These are phyloP conservation scores for Isatis lusitanica DNA, from an alignment of 441 rosid genomes.

Conservation along the genomic window DNA sequence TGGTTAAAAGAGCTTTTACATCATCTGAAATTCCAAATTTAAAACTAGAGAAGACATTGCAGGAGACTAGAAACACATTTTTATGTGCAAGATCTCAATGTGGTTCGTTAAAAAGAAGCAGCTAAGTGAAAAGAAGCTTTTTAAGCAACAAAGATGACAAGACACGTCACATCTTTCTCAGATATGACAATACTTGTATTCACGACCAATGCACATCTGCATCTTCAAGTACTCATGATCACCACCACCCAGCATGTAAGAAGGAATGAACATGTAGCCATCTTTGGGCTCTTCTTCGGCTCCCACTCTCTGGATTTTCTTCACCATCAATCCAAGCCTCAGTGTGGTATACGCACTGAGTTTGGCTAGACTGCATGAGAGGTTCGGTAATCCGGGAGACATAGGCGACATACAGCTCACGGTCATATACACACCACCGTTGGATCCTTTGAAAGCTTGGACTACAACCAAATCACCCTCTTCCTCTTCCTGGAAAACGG, in stretches of 20 bases:
- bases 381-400: neutral
- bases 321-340: neutral
- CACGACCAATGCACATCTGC: constrained; percentile 10
- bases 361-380: constrained; percentile 17
- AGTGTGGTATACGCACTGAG: neutral
- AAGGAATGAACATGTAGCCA: neutral
- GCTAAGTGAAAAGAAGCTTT: too few species aligned
- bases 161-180: neutral
- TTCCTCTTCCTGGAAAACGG: neutral
- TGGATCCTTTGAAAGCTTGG: neutral
- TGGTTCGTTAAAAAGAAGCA: too few species aligned
- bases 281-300: neutral
- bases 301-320: constrained; percentile 5
- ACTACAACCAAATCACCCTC: constrained; percentile 19
- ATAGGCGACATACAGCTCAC: neutral
- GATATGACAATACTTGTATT: constrained; percentile 2
- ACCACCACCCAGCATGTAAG: neutral
- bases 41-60: too few species aligned
- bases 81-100: too few species aligned
- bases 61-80: too few species aligned
- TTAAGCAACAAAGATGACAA: neutral
- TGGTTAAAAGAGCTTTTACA: too few species aligned
- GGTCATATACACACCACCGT: neutral
- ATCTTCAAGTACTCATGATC: neutral
- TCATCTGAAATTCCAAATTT: too few species aligned